Percentiles rank a stretch among this genome's conserved stretches.
Conservation (phyloP, 208 protist genomes). For the Entamoeba histolytica region DNA sequence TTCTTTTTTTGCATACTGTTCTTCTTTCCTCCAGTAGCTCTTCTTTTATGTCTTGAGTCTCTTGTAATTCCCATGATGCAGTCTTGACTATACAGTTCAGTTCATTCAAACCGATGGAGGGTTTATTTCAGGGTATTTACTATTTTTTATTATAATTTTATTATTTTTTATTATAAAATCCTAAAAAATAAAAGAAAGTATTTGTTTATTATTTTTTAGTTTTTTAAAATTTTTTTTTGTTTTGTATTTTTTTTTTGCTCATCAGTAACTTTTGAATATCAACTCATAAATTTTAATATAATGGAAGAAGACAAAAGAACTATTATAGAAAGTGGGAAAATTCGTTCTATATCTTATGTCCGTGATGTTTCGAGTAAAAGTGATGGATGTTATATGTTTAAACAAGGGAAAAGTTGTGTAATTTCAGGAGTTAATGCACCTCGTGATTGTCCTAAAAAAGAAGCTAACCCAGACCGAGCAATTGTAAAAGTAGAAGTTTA, state of each 20-base stretch:
- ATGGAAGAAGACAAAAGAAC: background rate
- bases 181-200: no score
- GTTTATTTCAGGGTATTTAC: no score
- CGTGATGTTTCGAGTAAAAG: background rate
- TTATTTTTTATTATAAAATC: no score
- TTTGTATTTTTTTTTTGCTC: no score
- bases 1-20: slow-evolving; percentile 66
- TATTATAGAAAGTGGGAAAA: background rate
- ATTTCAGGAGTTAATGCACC: background rate
- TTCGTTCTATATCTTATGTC: background rate
- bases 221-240: no score
- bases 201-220: no score
- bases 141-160: no score
- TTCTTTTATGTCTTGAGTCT: slow-evolving; percentile 83
- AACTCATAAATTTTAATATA: no score
- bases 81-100: background rate
- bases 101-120: no score
- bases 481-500: background rate
- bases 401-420: background rate
- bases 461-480: background rate
- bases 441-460: background rate
- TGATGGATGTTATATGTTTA: background rate
- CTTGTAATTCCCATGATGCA: slow-evolving; percentile 72
- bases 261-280: no score
- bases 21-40: slow-evolving; percentile 76